Percentiles rank a stretch among this genome's conserved stretches.
Evolutionary conservation across 257 asterid species (phyloP).

Genomic region (Voacanga thouarsii): DNA sequence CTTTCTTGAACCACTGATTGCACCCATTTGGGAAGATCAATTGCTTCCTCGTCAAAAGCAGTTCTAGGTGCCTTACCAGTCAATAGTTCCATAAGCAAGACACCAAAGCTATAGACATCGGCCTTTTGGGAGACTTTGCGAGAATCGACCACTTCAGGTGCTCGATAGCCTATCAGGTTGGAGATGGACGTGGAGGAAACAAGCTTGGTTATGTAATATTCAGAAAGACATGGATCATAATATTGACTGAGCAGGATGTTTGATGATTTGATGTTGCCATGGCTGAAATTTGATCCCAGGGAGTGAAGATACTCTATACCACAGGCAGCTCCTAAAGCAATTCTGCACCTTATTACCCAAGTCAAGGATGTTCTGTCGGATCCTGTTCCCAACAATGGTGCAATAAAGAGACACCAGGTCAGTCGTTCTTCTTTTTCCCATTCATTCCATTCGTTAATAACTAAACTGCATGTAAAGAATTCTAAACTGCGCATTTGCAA

Average conservation of each 20-base stretch:
- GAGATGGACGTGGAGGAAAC: not conserved
- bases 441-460: no score
- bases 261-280: slow-evolving; percentile 35
- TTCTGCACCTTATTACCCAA: slow-evolving; percentile 29
- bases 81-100: slow-evolving; percentile 33
- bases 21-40: slow-evolving; percentile 30
- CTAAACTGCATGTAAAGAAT: no score
- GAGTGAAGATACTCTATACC: slow-evolving; percentile 28
- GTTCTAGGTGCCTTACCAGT: slow-evolving; percentile 28
- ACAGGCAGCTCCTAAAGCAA: slow-evolving; percentile 27
- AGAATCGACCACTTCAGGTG: slow-evolving; percentile 22
- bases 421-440: not conserved
- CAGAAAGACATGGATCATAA: slow-evolving; percentile 23
- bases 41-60: not conserved
- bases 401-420: not conserved
- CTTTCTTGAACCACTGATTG: slow-evolving; percentile 28
- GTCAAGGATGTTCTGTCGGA: slow-evolving; percentile 5
- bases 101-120: slow-evolving; percentile 34
- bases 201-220: slow-evolving; percentile 17
- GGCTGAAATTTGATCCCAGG: slow-evolving; percentile 21
- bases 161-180: slow-evolving; percentile 23
- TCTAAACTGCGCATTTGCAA: no score
- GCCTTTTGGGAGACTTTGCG: slow-evolving; percentile 26
- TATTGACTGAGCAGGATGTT: slow-evolving; percentile 20
- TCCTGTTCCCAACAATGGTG: not conserved